Base-by-base conservation (phyloP, 345 rosid species). In the Isatis tinctoria region DNA sequence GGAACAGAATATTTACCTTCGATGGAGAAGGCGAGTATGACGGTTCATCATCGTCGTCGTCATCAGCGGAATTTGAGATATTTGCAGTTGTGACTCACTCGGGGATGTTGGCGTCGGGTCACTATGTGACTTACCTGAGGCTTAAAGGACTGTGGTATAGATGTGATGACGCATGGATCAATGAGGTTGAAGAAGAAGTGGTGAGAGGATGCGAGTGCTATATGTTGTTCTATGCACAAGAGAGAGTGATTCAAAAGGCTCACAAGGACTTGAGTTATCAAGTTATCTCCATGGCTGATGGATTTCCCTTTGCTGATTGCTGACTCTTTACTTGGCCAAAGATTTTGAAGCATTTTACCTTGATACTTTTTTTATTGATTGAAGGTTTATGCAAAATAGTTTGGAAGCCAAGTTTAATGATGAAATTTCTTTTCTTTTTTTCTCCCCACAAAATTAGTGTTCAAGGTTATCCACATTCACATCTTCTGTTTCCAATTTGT, bases 111-210 rank as follows among this genome's bases (percentile, higher is more conserved):
- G 96, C 90, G 47, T 87, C 96, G 0, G 98, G 98, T 47, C 98
- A 93, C 65, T 91, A 93, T 20, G 87, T 88, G 75, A 93, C 96
- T 2, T 93, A 84, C 44, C 77, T 93, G 69, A 87, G 91, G 57
- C 77, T 89, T 20, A 76, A 85, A 70, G 84, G 87, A 65, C 80
- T 83, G 79, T 93, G 98, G 98, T 93, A 93, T 80, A 89, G 63
- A 85, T 93, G 97, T 65, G 98, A 93, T 30, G 98, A 93, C 67
- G 87, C 97, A 14, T 93, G 98, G 98, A 79, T 91, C 77, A 87
- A 77, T 32, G 94, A 84, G 82, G 98, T 93, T 32, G 92, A 93
- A 72, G 98, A 93, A 72, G 86, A 80, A 40, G 78, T 80, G 27
- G 98, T 93, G 57, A 86, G 97, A 82, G 87, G 89, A 69, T 91